A percentile compares a stretch with the other conserved stretches of the same genome.
Conservation (phyloP, 305 asterid genomes). For the Euphrasia arctica region DNA sequence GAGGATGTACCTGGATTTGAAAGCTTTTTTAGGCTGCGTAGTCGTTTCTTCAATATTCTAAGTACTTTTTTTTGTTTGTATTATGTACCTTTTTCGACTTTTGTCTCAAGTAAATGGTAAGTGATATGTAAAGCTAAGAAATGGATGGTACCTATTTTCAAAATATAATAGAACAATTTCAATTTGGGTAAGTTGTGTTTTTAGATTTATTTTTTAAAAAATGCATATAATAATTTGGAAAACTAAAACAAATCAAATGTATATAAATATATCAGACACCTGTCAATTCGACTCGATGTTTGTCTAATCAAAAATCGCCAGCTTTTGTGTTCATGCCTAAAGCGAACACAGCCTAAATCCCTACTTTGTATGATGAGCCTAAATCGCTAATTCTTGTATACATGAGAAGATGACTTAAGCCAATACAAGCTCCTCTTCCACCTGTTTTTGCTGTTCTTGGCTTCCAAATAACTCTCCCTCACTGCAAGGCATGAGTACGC, state of each 20-base stretch:
- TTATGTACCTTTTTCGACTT: background rate
- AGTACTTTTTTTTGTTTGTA: slow-evolving; percentile 8
- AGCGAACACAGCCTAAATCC: too few relatives aligned
- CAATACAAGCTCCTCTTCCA: slow-evolving; percentile 1
- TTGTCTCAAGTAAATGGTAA: slow-evolving; percentile 8
- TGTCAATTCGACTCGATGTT: too few relatives aligned
- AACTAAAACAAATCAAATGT: too few relatives aligned
- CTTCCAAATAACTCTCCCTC: background rate
- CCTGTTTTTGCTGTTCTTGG: slow-evolving; percentile 1
- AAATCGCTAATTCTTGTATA: background rate
- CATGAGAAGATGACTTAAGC: background rate
- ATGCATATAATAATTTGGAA: too few relatives aligned
- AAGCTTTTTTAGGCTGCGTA: slow-evolving; percentile 40
- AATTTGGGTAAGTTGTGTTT: too few relatives aligned
- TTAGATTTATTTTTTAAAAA: too few relatives aligned
- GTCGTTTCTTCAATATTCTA: slow-evolving; percentile 28
- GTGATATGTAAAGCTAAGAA: background rate
- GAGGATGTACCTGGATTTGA: slow-evolving; percentile 42
- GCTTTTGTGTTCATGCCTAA: too few relatives aligned
- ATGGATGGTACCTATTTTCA: background rate
- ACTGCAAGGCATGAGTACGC: slow-evolving; percentile 50
- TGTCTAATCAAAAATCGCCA: too few relatives aligned
- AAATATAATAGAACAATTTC: too few relatives aligned
- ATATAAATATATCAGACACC: too few relatives aligned
- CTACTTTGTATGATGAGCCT: too few relatives aligned